Evolutionary conservation across 2,329 filamentous ascomycete genomes (phyloP).

Genomic region (Coniochaeta sp.): DNA sequence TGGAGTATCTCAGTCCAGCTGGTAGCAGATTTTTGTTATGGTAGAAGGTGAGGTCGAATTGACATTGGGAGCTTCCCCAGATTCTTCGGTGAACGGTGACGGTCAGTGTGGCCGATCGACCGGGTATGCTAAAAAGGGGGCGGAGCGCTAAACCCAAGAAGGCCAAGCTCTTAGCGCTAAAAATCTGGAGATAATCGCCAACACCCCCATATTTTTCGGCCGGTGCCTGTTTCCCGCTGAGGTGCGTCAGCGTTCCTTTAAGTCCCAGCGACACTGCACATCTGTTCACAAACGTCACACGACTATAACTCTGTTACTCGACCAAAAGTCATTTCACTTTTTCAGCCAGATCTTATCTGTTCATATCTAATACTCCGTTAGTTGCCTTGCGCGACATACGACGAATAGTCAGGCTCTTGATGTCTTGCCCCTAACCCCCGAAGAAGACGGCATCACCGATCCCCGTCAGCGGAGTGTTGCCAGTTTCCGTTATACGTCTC

Average conservation of each 20-base stretch:
- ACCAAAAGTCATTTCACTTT: background rate
- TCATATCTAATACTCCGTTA: background rate
- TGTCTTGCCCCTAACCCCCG: too few species aligned
- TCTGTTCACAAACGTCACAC: slow-evolving; percentile 1
- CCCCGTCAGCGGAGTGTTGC: too few species aligned
- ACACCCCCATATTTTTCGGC: background rate
- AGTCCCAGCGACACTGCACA: background rate
- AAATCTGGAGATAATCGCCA: background rate
- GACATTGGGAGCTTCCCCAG: background rate
- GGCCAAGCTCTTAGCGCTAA: background rate
- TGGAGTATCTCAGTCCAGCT: too few species aligned
- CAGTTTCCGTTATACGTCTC: too few species aligned
- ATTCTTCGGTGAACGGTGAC: background rate
- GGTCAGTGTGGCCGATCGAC: background rate
- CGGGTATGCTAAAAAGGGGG: background rate
- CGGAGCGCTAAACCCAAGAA: background rate
- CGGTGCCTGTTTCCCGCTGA: background rate
- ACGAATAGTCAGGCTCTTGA: background rate
- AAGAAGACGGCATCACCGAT: too few species aligned
- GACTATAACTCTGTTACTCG: background rate
- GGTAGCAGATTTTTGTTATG: too few species aligned
- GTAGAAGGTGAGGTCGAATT: background rate
- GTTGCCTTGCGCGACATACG: background rate
- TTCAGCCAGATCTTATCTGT: background rate
- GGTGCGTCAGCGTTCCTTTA: slow-evolving; percentile 1